Percentiles rank a stretch among this genome's conserved stretches.
These are phyloP conservation scores for Xylaria sp. DNA, from an alignment of 2,329 filamentous ascomycete genomes.

Conservation along the genomic window DNA sequence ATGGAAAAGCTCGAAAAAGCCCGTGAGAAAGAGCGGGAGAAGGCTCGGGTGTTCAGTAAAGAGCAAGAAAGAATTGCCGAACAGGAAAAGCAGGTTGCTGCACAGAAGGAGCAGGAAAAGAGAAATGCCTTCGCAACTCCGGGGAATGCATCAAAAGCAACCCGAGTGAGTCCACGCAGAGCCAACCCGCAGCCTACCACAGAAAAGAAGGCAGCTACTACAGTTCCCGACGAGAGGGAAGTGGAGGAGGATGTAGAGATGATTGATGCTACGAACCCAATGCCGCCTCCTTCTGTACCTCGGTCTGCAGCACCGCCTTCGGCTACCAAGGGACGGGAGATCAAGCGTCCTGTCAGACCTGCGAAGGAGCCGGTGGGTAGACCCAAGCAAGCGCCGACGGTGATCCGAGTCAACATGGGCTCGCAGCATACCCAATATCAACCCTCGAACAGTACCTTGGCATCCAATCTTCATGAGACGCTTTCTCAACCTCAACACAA, in stretches of 20 bases:
- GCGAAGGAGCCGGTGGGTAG: conserved; percentile 62
- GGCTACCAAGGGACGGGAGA: conserved; percentile 52
- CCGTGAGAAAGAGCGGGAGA: conserved; percentile 70
- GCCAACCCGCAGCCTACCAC: conserved; percentile 38
- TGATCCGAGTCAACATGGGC: conserved; percentile 71
- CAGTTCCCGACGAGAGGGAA: conserved; percentile 37
- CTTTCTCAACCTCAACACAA: conserved; percentile 51
- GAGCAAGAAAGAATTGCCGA: conserved; percentile 58
- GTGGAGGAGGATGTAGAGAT: conserved; percentile 57
- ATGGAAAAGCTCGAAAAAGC: conserved; percentile 67
- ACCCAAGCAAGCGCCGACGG: conserved; percentile 68
- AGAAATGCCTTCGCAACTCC: conserved; percentile 37
- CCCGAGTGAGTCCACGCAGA: conserved; percentile 57
- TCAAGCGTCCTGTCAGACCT: conserved; percentile 64
- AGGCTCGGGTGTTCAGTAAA: conserved; percentile 61
- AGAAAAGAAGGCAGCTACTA: conserved; percentile 37
- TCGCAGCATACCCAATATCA: conserved; percentile 64
- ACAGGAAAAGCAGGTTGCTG: conserved; percentile 56
- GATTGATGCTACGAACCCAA: conserved; percentile 55
- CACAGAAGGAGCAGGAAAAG: conserved; percentile 57
- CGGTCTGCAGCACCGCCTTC: conserved; percentile 53
- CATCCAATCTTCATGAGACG: conserved; percentile 62
- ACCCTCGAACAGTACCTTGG: conserved; percentile 59
- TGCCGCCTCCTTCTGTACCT: conserved; percentile 64
- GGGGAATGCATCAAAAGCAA: conserved; percentile 48